These are phyloP conservation scores for Cokeromyces recurvatus DNA, from an alignment of 371 early-diverging fungal genomes.

Conservation along the genomic window DNA sequence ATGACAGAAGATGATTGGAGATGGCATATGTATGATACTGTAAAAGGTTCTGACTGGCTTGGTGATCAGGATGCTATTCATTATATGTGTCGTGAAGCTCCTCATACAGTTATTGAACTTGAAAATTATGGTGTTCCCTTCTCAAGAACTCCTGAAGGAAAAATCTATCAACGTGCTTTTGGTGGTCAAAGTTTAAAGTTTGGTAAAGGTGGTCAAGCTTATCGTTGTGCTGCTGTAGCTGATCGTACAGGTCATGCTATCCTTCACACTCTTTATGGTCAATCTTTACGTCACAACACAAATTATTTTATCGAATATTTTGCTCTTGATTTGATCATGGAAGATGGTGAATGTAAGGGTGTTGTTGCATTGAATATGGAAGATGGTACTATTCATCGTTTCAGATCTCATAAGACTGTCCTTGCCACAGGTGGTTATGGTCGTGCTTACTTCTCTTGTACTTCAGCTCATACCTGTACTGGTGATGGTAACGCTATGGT, in stretches of 20 bases:
- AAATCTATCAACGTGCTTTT: constrained; percentile 98
- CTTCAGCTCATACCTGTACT: constrained; percentile 97
- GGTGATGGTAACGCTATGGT: constrained; percentile 98
- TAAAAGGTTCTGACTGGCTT: constrained; percentile 98
- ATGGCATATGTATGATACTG: constrained; percentile 99
- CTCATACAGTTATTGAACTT: constrained; percentile 92
- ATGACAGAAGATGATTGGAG: constrained; percentile 99
- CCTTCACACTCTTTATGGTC: constrained; percentile 96
- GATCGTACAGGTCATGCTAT: constrained; percentile 98
- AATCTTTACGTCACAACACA: constrained; percentile 92
- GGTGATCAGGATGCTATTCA: constrained; percentile 99
- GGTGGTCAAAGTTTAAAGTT: constrained; percentile 94
- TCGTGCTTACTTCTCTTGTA: constrained; percentile 97
- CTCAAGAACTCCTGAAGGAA: constrained; percentile 94
- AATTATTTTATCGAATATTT: constrained; percentile 98
- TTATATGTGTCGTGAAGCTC: constrained; percentile 98
- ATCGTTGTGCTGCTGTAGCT: constrained; percentile 96
- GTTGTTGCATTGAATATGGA: constrained; percentile 95
- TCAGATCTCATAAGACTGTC: constrained; percentile 96
- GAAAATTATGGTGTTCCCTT: constrained; percentile 98
- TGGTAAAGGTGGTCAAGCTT: constrained; percentile 96
- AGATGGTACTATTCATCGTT: constrained; percentile 96
- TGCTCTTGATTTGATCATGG: constrained; percentile 97
- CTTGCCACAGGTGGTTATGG: constrained; percentile 99
- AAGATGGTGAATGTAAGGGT: constrained; percentile 96